phyloP scores from a whole-genome alignment of 805 yeast species.

The Cyberlindnera maclurae region DNA sequence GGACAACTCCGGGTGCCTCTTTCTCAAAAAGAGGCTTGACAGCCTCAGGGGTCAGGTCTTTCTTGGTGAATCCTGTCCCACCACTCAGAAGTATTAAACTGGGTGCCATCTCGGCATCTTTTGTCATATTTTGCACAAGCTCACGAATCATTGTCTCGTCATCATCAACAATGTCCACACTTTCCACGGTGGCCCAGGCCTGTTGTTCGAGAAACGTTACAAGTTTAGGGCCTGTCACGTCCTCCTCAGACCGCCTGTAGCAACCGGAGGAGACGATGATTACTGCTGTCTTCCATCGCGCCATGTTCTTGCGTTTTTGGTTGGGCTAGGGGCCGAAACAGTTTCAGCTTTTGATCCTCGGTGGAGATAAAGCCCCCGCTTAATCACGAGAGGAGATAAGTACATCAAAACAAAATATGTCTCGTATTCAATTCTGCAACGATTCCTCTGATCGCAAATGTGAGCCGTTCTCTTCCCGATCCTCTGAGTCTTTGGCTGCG shows the following conservation, averaged over 20 bases:
- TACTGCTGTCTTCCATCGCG: conserved; percentile 1
- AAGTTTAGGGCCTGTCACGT: conserved; percentile 3
- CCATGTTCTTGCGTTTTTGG: neutral
- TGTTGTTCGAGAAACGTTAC: neutral
- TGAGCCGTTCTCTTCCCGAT: too few relatives aligned
- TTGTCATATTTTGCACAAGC: neutral
- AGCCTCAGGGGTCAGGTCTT: conserved; percentile 47
- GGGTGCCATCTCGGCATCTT: neutral
- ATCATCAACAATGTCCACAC: conserved; percentile 1
- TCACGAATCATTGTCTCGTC: conserved; percentile 1
- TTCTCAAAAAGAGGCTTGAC: conserved; percentile 33
- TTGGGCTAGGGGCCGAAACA: neutral
- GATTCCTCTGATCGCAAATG: too few relatives aligned
- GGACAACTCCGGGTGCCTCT: conserved; percentile 44
- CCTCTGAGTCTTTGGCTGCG: neutral
- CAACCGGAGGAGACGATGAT: conserved; percentile 5
- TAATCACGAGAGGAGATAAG: too few relatives aligned
- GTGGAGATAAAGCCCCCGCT: too few relatives aligned
- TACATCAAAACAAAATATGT: too few relatives aligned
- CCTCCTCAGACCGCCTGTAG: neutral
- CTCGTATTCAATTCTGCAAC: too few relatives aligned
- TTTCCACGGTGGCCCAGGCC: neutral
- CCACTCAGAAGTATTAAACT: conserved; percentile 39
- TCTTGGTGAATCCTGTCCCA: conserved; percentile 43
- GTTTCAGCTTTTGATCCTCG: too few relatives aligned